phyloP scores from a whole-genome alignment of 2,329 filamentous ascomycete species.

The Trichoderma cornu-damae region DNA sequence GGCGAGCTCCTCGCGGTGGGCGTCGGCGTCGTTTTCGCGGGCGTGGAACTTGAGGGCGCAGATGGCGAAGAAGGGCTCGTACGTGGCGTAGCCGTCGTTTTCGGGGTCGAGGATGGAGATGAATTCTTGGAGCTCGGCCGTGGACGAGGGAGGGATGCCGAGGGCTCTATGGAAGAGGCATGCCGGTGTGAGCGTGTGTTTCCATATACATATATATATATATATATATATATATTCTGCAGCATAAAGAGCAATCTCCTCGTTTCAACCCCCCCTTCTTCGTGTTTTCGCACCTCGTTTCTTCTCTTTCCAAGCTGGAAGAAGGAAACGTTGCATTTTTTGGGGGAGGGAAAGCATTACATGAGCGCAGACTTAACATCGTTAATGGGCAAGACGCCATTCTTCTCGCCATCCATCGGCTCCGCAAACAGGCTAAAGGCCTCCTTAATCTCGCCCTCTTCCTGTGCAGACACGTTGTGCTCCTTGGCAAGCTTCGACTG shows the following conservation, averaged over 20 bases:
- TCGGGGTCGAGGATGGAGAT: conserved; percentile 78
- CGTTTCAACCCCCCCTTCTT: not conserved
- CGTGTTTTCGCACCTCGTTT: not conserved
- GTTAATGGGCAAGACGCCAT: conserved; percentile 61
- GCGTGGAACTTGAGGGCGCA: conserved; percentile 79
- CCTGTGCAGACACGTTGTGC: conserved; percentile 74
- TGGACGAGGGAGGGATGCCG: conserved; percentile 60
- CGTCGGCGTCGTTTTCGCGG: conserved; percentile 47
- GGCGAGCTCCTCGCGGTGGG: conserved; percentile 63
- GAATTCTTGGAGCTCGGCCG: conserved; percentile 69
- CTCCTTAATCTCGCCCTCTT: conserved; percentile 87
- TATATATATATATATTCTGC: no score
- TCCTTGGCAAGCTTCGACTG: conserved; percentile 89
- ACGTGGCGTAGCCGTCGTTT: conserved; percentile 69
- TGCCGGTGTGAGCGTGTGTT: no score
- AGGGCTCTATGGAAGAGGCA: no score
- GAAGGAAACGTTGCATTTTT: not conserved
- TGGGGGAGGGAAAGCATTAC: conserved; percentile 42
- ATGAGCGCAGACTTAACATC: conserved; percentile 68
- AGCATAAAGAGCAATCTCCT: no score
- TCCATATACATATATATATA: no score
- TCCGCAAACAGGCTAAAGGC: conserved; percentile 79
- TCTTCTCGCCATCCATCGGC: conserved; percentile 65
- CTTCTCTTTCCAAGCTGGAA: not conserved
- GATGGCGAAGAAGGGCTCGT: conserved; percentile 78